These are phyloP conservation scores for Fusarium sp. DNA, from an alignment of 2,329 filamentous ascomycete genomes.

Conservation along the genomic window DNA sequence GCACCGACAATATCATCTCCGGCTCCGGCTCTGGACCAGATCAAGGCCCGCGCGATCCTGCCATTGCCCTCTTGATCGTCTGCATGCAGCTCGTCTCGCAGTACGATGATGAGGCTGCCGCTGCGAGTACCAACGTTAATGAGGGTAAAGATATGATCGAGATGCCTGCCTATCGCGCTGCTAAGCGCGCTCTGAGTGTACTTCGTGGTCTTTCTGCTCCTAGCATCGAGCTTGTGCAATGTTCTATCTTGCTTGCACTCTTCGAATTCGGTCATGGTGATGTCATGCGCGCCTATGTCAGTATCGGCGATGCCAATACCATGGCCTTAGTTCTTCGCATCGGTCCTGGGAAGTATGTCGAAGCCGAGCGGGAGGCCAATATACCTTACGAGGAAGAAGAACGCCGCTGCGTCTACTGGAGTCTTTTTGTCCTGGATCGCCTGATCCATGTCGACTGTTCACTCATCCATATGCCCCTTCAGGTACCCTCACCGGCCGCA, in stretches of 20 bases:
- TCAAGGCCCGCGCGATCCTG: slow-evolving; percentile 42
- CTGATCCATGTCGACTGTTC: slow-evolving; percentile 51
- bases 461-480: slow-evolving; percentile 50
- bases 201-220: slow-evolving; percentile 53
- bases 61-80: slow-evolving; percentile 56
- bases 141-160: slow-evolving; percentile 56
- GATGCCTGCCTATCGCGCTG: slow-evolving; percentile 54
- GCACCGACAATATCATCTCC: slow-evolving; percentile 35
- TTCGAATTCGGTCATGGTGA: slow-evolving; percentile 61
- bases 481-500: slow-evolving; percentile 54
- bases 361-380: slow-evolving; percentile 47
- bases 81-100: slow-evolving; percentile 59
- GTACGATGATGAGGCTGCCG: slow-evolving; percentile 54
- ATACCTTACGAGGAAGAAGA: slow-evolving; percentile 55
- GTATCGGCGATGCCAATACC: slow-evolving; percentile 57
- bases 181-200: slow-evolving; percentile 55
- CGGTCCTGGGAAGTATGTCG: slow-evolving; percentile 53
- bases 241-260: slow-evolving; percentile 56
- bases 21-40: slow-evolving; percentile 23
- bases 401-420: slow-evolving; percentile 58
- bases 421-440: slow-evolving; percentile 59
- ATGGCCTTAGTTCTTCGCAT: slow-evolving; percentile 54
- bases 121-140: slow-evolving; percentile 42
- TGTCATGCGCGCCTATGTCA: slow-evolving; percentile 56
- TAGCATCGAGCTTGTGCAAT: slow-evolving; percentile 57